Evolutionary conservation across 2,329 filamentous ascomycete genomes (phyloP), one percentile per base, ranked within the genome.

Genomic region (Trichothecium roseum): DNA sequence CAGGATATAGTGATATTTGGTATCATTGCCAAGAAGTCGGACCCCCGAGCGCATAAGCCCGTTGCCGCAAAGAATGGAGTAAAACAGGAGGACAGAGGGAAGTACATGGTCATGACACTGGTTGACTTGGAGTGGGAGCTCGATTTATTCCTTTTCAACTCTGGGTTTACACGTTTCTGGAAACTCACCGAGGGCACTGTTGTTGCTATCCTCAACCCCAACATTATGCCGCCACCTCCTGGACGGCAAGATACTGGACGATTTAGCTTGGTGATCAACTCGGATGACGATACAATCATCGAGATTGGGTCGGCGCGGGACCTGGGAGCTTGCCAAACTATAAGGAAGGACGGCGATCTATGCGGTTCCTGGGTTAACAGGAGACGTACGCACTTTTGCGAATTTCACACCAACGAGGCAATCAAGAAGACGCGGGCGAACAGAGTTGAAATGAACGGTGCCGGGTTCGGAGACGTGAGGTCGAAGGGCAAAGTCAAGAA

Each of bases 181-280:
- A 94, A 94, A 53, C 66, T 96, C n/a, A 79, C 79, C 0, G 74
- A 85, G 2, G 91, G 91, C n/a, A 95, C 88, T 0, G 72, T 96
- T 2, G 68, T 98, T 37, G 91, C 89, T 5, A 84, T 98, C 18
- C 68, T 98, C 20, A 98, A 98, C 51, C 91, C 91, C 1, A 78
- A 69, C 14, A 81, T 96, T 46, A 84, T 98, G 78, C 86, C 89
- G 3, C 89, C 89, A 0, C 82, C 83, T 1, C 76, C 76, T 2
- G 74, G 79, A 15, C 78, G 78, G 40, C 68, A 76, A 13, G 84
- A 88, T 42, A 89, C 83, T 0, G 87, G 87, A 18, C 76, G 78
- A 22, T 98, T 96, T 60, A 85, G 80, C 34, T 67, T 98, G 4
- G 83, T 86, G 12, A 73, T 98, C 43, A 84, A 82, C 40, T 89